These are phyloP conservation scores for Acanthochlamys bracteata DNA, from an alignment of 106 monocot genomes.

Conservation along the genomic window DNA sequence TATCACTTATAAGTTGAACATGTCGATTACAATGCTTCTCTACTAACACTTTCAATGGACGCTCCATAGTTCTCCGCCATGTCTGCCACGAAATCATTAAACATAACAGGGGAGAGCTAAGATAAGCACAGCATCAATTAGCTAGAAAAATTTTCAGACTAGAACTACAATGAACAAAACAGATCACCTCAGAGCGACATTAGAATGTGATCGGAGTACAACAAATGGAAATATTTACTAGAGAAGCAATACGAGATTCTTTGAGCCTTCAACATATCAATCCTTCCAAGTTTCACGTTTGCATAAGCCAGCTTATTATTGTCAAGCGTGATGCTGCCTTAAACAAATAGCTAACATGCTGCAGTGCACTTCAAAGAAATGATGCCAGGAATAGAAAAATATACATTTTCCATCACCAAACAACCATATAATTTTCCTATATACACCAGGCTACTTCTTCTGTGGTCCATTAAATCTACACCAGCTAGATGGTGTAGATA, in stretches of 20 bases:
- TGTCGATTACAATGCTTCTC: conserved; percentile 52
- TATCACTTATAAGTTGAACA: conserved; percentile 54
- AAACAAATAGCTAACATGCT: too few species aligned
- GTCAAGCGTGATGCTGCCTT: too few species aligned
- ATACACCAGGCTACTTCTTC: too few species aligned
- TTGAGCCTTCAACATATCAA: too few species aligned
- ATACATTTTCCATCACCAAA: too few species aligned
- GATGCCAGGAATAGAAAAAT: too few species aligned
- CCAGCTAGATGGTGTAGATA: too few species aligned
- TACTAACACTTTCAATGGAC: conserved; percentile 64
- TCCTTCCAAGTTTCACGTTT: too few species aligned
- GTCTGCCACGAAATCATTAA: conserved; percentile 21
- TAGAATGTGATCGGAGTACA: not conserved
- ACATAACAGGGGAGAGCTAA: not conserved
- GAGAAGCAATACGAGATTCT: not conserved
- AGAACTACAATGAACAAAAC: not conserved
- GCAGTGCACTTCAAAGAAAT: too few species aligned
- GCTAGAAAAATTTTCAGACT: not conserved
- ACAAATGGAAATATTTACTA: not conserved
- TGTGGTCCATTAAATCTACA: too few species aligned
- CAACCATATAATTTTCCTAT: too few species aligned
- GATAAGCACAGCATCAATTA: not conserved
- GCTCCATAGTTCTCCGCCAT: conserved; percentile 54
- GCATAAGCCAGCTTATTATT: too few species aligned
- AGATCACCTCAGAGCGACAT: not conserved